These are phyloP conservation scores for Gyrodon lividus DNA, from an alignment of 768 basidiomycete genomes.

Conservation along the genomic window DNA sequence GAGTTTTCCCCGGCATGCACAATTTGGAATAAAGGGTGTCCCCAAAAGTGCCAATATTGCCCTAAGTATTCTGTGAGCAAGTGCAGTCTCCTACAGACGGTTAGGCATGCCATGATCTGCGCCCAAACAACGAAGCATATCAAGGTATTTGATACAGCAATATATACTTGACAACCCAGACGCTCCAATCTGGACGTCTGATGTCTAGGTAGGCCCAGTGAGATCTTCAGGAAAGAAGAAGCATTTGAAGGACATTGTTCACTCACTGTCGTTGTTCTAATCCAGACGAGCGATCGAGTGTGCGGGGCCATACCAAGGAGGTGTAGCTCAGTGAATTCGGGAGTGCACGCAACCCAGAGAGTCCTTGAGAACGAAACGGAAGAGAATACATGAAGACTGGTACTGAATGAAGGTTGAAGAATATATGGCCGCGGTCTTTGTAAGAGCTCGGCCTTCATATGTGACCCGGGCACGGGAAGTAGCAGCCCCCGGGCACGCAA, in stretches of 20 bases:
- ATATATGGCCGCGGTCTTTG: too few relatives aligned
- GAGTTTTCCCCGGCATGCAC: neutral
- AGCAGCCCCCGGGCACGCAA: neutral
- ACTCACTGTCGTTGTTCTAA: slow-evolving; percentile 12
- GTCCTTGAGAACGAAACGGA: neutral
- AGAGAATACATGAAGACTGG: neutral
- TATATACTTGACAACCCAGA: neutral
- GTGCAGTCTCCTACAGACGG: neutral
- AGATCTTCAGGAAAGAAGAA: neutral
- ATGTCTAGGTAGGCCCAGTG: neutral
- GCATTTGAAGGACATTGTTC: neutral
- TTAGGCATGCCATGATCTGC: slow-evolving; percentile 1
- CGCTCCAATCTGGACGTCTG: slow-evolving; percentile 6
- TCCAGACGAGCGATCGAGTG: neutral
- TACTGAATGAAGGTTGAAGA: neutral
- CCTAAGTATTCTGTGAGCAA: neutral
- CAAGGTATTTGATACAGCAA: slow-evolving; percentile 1
- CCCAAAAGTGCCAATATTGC: slow-evolving; percentile 2
- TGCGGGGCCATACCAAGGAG: neutral
- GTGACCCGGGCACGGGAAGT: neutral
- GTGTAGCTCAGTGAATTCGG: neutral
- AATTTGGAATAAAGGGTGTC: slow-evolving; percentile 1
- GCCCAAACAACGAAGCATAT: neutral
- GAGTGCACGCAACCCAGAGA: neutral
- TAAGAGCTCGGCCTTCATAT: neutral